Evolutionary conservation across 2,329 filamentous ascomycete genomes (phyloP).

Genomic region (Colletotrichum incanum): DNA sequence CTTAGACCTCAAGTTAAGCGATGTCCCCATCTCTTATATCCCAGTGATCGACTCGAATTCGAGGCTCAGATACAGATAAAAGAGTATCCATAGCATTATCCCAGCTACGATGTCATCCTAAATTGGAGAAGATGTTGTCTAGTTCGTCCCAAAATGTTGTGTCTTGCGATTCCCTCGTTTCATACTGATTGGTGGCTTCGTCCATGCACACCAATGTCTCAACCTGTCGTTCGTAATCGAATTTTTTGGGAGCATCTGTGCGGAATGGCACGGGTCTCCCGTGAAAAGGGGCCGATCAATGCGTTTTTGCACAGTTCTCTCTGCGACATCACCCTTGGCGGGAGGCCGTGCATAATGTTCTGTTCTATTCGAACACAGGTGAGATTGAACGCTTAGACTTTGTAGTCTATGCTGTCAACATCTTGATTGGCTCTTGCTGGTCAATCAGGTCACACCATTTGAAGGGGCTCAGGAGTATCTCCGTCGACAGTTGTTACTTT

Average conservation of each 20-base stretch:
- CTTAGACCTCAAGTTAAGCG: neutral
- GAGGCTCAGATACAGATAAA: neutral
- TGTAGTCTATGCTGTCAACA: neutral
- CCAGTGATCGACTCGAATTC: neutral
- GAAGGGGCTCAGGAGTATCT: slow-evolving; percentile 9
- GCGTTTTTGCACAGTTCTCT: slow-evolving; percentile 1
- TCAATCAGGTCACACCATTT: slow-evolving; percentile 16
- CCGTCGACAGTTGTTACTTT: slow-evolving; percentile 19
- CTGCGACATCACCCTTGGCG: slow-evolving; percentile 21
- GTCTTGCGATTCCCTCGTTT: slow-evolving; percentile 35
- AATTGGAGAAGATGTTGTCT: slow-evolving; percentile 7
- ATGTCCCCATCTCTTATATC: slow-evolving; percentile 28
- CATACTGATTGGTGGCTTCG: slow-evolving; percentile 40
- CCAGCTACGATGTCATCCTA: slow-evolving; percentile 19
- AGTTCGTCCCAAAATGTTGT: slow-evolving; percentile 34
- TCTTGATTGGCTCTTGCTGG: slow-evolving; percentile 20
- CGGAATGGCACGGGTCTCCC: slow-evolving; percentile 7
- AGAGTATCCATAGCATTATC: neutral
- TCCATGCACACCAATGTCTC: slow-evolving; percentile 25
- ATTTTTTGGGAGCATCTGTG: neutral
- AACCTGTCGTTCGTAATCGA: slow-evolving; percentile 16
- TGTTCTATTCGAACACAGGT: neutral
- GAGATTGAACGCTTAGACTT: slow-evolving; percentile 16
- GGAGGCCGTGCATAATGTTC: slow-evolving; percentile 22
- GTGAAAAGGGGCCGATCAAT: neutral